Evolutionary conservation across 352 stramenopile genomes (phyloP).

Genomic region (Phytophthora tentaculata): DNA sequence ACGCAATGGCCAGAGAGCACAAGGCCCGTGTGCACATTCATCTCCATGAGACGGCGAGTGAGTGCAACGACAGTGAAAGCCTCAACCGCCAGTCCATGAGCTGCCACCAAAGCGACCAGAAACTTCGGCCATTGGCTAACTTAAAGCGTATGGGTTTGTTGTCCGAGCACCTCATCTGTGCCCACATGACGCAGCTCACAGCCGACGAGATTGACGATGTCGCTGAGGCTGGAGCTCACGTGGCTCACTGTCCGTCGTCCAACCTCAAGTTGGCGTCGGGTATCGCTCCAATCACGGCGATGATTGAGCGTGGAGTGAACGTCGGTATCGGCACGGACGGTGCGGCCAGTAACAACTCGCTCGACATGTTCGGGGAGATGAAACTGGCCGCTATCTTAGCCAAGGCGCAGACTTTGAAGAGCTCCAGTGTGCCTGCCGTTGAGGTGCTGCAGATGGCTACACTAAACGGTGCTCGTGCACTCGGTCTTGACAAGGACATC

Average conservation of each 20-base stretch:
- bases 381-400: constrained; percentile 87
- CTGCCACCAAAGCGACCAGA: constrained; percentile 81
- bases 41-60: constrained; percentile 84
- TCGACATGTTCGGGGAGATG: constrained; percentile 92
- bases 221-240: constrained; percentile 52
- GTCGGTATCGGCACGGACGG: constrained; percentile 89
- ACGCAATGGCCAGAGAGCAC: constrained; percentile 53
- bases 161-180: constrained; percentile 68
- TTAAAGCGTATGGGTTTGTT: constrained; percentile 82
- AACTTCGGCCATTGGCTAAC: constrained; percentile 81
- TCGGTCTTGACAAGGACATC: constrained; percentile 82
- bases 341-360: constrained; percentile 88
- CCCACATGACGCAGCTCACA: constrained; percentile 89
- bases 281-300: constrained; percentile 76
- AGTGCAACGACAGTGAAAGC: constrained; percentile 80
- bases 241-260: constrained; percentile 91
- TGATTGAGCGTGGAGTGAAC: constrained; percentile 85
- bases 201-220: constrained; percentile 81
- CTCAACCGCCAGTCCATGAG: constrained; percentile 75
- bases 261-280: constrained; percentile 92
- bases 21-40: constrained; percentile 85
- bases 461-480: constrained; percentile 87
- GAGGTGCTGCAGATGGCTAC: constrained; percentile 88
- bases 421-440: constrained; percentile 62
- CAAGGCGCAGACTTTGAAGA: constrained; percentile 76